Percentiles rank a stretch among this genome's conserved stretches.
phyloP scores from a whole-genome alignment of 1,284 basidiomycete genomes.

The Trichosporon faecale region DNA sequence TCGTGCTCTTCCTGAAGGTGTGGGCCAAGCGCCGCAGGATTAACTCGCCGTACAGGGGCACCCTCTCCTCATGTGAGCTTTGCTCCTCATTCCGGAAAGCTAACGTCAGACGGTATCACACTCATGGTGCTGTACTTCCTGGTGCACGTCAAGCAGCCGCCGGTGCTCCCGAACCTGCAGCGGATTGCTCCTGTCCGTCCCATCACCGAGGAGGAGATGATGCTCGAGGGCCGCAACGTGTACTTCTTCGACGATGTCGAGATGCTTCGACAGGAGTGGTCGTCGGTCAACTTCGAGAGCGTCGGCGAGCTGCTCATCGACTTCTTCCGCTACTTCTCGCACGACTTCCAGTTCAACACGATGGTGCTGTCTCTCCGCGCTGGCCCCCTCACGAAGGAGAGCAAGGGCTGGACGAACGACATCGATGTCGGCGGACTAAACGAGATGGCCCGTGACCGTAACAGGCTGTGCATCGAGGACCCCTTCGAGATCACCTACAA shows the following conservation, averaged over 20 bases:
- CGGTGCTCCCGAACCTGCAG: constrained; percentile 86
- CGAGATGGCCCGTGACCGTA: constrained; percentile 74
- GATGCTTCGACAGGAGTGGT: constrained; percentile 79
- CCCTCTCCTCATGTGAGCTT: constrained; percentile 72
- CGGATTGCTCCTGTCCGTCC: constrained; percentile 80
- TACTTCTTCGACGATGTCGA: constrained; percentile 99
- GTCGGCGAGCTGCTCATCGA: constrained; percentile 96
- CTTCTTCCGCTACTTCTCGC: constrained; percentile 94
- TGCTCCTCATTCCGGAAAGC: background rate
- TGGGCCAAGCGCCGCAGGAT: constrained; percentile 99
- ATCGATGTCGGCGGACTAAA: constrained; percentile 58
- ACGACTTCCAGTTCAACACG: constrained; percentile 87
- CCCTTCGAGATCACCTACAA: constrained; percentile 95
- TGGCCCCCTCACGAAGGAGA: constrained; percentile 83
- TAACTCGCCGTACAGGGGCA: constrained; percentile 96
- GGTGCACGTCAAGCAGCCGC: constrained; percentile 92
- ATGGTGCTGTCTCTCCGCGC: constrained; percentile 88
- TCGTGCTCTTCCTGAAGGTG: constrained; percentile 97
- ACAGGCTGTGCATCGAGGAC: constrained; percentile 94
- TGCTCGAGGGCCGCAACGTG: constrained; percentile 77
- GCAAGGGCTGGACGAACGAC: constrained; percentile 90
- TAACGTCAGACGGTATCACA: constrained; percentile 73
- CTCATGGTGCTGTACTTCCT: constrained; percentile 96
- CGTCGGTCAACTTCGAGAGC: constrained; percentile 85
- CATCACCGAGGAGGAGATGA: constrained; percentile 82